A percentile compares a stretch with the other conserved stretches of the same genome.
Conservation (phyloP, 1,139 yeast species). For the Lodderomyces pseudojiufengensis region DNA sequence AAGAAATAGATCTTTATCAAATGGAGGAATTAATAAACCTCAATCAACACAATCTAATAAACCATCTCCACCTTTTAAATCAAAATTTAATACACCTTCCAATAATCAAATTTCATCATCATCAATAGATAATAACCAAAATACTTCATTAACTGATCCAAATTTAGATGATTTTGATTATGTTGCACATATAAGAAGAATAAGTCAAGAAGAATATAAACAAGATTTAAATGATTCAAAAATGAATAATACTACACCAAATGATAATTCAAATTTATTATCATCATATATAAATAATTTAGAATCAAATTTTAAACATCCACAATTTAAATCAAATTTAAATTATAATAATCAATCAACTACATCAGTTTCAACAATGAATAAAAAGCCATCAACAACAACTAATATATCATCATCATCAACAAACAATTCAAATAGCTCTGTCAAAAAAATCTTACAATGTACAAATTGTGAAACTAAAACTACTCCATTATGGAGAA, state of each 20-base stretch:
- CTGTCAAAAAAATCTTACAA: conserved; percentile 28
- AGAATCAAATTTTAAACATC: conserved; percentile 29
- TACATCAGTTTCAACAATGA: conserved; percentile 20
- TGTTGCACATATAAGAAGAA: conserved; percentile 44
- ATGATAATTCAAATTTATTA: conserved; percentile 25
- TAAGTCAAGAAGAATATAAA: conserved; percentile 38
- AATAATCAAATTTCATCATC: conserved; percentile 1
- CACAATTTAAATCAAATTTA: background rate
- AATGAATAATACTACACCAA: background rate
- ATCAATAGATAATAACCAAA: conserved; percentile 1
- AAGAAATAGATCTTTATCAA: too few relatives aligned
- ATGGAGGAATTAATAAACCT: background rate
- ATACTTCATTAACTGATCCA: conserved; percentile 19
- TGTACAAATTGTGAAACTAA: conserved; percentile 45
- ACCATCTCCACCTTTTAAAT: background rate
- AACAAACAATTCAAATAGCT: conserved; percentile 3
- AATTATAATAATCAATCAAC: background rate
- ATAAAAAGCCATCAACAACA: conserved; percentile 12
- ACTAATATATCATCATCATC: conserved; percentile 11
- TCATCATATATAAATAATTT: conserved; percentile 40
- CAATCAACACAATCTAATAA: background rate
- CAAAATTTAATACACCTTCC: background rate
- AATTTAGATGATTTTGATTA: conserved; percentile 44
- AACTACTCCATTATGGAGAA: conserved; percentile 49
- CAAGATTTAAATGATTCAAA: background rate